These are phyloP conservation scores for Fraxinus greggii DNA, from an alignment of 305 asterid genomes.

Conservation along the genomic window DNA sequence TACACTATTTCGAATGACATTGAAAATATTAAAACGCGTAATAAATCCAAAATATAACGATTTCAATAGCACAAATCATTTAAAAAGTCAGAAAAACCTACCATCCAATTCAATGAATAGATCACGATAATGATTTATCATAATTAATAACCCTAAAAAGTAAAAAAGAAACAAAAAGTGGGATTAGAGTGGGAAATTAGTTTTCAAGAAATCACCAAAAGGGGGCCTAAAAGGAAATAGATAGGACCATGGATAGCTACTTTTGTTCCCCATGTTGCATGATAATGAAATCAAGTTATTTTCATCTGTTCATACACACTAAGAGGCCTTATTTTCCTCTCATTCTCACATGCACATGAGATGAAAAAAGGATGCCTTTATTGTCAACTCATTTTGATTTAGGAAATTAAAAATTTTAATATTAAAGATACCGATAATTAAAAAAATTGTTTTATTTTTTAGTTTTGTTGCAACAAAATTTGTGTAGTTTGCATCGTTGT, in stretches of 20 bases:
- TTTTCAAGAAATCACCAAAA: background rate
- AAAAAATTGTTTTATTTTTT: background rate
- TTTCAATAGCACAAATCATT: background rate
- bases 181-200: background rate
- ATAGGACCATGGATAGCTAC: slow-evolving; percentile 15
- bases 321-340: slow-evolving; percentile 3
- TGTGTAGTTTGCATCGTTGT: background rate
- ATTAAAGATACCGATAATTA: background rate
- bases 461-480: background rate
- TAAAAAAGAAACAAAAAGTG: background rate
- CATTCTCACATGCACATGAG: slow-evolving; percentile 23
- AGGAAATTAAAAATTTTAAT: background rate
- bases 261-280: slow-evolving; percentile 25
- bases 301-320: slow-evolving; percentile 5
- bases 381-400: background rate
- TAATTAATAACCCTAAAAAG: slow-evolving; percentile 2
- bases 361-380: background rate
- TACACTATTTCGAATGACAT: background rate
- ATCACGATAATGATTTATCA: slow-evolving; percentile 1
- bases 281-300: slow-evolving; percentile 28
- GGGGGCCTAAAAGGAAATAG: background rate
- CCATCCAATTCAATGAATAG: background rate
- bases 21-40: background rate
- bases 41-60: background rate
- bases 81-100: background rate